phyloP scores from a whole-genome alignment of 371 early-diverging fungal species.

The Mortierella sp. region DNA sequence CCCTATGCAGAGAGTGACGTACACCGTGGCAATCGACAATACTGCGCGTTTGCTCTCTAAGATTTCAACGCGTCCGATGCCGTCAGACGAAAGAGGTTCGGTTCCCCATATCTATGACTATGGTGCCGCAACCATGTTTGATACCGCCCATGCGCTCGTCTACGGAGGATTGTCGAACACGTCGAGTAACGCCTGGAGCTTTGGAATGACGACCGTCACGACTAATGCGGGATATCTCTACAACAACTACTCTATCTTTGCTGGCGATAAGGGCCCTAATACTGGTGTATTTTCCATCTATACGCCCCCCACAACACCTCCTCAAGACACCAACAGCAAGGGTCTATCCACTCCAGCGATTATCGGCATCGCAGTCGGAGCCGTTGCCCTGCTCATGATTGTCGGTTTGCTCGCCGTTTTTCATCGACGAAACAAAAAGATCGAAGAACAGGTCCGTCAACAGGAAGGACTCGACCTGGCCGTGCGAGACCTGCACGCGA shows the following conservation, averaged over 20 bases:
- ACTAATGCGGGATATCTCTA: neutral
- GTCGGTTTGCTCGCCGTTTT: slow-evolving; percentile 21
- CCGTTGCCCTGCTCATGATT: slow-evolving; percentile 34
- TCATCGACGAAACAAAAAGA: slow-evolving; percentile 43
- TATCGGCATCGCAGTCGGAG: slow-evolving; percentile 51
- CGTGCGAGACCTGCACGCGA: slow-evolving; percentile 43
- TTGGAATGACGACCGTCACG: slow-evolving; percentile 16
- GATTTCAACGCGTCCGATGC: slow-evolving; percentile 21
- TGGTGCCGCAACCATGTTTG: slow-evolving; percentile 24
- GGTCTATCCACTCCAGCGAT: slow-evolving; percentile 46
- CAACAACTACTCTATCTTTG: slow-evolving; percentile 19
- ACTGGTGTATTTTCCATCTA: slow-evolving; percentile 24
- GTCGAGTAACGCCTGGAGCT: slow-evolving; percentile 29
- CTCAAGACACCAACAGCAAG: slow-evolving; percentile 5
- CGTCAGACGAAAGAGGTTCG: neutral
- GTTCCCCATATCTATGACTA: slow-evolving; percentile 26
- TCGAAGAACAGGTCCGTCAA: slow-evolving; percentile 26
- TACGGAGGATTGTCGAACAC: slow-evolving; percentile 32
- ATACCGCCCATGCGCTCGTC: slow-evolving; percentile 1
- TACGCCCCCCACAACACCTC: slow-evolving; percentile 1
- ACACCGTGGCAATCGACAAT: slow-evolving; percentile 1
- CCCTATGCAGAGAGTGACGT: slow-evolving; percentile 1
- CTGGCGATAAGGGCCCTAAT: neutral
- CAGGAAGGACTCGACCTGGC: slow-evolving; percentile 42
- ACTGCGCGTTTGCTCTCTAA: neutral